phyloP scores from a whole-genome alignment of 2,329 filamentous ascomycete genomes.

The Elsinoe fawcettii region DNA sequence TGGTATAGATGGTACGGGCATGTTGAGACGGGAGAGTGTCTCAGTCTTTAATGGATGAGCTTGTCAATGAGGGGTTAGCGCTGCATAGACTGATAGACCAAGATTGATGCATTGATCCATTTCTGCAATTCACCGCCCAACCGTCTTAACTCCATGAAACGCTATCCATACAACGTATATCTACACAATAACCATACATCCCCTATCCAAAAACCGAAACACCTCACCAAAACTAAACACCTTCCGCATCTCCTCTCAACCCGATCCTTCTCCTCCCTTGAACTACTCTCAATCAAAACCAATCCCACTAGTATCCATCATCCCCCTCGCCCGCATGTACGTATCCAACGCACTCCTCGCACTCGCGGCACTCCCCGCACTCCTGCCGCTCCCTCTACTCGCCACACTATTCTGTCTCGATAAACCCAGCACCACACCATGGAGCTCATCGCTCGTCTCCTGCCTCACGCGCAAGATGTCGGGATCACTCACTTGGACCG shows the following conservation, averaged over 20 bases:
- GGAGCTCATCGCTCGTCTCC: slow-evolving; percentile 1
- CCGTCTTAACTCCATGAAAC: not conserved
- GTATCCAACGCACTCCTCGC: slow-evolving; percentile 31
- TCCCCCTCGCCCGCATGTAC: slow-evolving; percentile 27
- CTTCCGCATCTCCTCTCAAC: too few species aligned
- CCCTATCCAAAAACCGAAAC: not conserved
- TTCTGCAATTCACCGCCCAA: not conserved
- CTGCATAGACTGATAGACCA: slow-evolving; percentile 1
- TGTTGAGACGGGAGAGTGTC: not conserved
- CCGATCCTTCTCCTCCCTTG: not conserved
- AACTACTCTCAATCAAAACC: not conserved
- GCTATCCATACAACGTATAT: not conserved
- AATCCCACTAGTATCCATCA: slow-evolving; percentile 10
- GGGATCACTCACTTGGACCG: not conserved
- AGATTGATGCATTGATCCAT: not conserved
- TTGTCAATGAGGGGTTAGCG: not conserved
- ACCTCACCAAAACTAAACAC: too few species aligned
- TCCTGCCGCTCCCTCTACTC: not conserved
- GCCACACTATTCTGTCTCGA: not conserved
- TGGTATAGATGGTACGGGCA: not conserved
- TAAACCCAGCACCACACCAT: not conserved
- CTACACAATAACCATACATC: not conserved
- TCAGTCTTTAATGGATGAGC: not conserved
- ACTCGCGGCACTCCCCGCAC: slow-evolving; percentile 19
- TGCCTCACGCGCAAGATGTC: slow-evolving; percentile 3